phyloP scores from a whole-genome alignment of 1,284 basidiomycete genomes.

The Ganoderma resinaceum region DNA sequence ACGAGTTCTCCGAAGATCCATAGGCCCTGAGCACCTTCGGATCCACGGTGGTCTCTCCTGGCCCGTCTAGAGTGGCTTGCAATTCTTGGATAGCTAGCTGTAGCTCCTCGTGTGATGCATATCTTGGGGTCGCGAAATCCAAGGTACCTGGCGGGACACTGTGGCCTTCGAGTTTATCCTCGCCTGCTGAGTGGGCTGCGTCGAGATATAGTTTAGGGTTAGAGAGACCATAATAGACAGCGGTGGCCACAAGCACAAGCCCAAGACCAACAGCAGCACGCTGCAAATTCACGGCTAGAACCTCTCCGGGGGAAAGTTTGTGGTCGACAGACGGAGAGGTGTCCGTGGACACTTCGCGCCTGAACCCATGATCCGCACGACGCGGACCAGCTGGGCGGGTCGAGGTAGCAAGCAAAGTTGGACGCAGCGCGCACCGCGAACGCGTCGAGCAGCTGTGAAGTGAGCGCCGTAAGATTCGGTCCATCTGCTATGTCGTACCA shows the following conservation, averaged over 20 bases:
- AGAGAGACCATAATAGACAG: background rate
- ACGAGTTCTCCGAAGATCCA: slow-evolving; percentile 74
- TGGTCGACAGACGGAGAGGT: background rate
- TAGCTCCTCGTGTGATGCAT: slow-evolving; percentile 47
- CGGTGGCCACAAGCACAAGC: background rate
- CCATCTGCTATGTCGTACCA: background rate
- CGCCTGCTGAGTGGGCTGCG: background rate
- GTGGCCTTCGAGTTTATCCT: background rate
- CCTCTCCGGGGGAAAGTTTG: background rate
- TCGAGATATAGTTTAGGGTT: background rate
- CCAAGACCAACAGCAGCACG: background rate
- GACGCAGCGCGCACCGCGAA: background rate
- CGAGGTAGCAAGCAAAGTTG: background rate
- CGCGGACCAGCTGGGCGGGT: background rate
- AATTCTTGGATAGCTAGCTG: slow-evolving; percentile 63
- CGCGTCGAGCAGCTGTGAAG: background rate
- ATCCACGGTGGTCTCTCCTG: slow-evolving; percentile 56
- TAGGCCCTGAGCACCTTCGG: slow-evolving; percentile 56
- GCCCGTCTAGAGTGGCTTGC: slow-evolving; percentile 51
- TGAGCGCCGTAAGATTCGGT: background rate
- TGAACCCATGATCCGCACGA: background rate
- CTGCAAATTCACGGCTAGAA: background rate
- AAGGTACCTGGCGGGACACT: background rate
- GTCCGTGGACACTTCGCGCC: background rate
- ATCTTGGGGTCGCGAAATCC: slow-evolving; percentile 9